These are phyloP conservation scores for Paraurostyla sp. DNA, from an alignment of 73 alveolate species.

Conservation along the genomic window DNA sequence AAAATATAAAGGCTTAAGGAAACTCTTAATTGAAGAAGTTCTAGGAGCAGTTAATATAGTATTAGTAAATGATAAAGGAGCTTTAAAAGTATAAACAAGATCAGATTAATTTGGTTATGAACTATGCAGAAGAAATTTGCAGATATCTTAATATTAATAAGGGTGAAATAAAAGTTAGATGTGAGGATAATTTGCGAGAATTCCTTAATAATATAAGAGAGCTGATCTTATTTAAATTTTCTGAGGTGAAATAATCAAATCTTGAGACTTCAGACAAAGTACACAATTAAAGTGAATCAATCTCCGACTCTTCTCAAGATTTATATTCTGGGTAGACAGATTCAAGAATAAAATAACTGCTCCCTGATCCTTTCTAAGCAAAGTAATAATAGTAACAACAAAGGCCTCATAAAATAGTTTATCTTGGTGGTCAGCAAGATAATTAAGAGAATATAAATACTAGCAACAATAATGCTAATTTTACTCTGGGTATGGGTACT, in stretches of 20 bases:
- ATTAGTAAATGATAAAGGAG: not conserved
- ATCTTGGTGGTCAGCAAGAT: too few species aligned
- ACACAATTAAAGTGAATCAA: not conserved
- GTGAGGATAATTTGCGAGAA: not conserved
- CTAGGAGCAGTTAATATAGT: too few species aligned
- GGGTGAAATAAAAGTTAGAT: not conserved
- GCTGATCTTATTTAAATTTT: not conserved
- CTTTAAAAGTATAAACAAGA: not conserved
- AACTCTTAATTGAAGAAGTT: too few species aligned
- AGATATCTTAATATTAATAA: not conserved
- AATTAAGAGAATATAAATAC: too few species aligned
- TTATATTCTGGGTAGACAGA: too few species aligned
- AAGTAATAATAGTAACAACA: too few species aligned
- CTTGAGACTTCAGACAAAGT: conserved; percentile 5
- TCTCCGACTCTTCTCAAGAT: too few species aligned
- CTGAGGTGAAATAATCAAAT: not conserved
- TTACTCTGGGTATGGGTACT: not conserved
- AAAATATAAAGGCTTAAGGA: too few species aligned
- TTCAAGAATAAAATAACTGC: too few species aligned
- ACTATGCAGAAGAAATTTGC: not conserved
- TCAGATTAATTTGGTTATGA: too few species aligned
- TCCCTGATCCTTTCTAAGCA: too few species aligned
- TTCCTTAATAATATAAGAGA: not conserved
- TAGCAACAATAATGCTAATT: not conserved
- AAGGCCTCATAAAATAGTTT: too few species aligned